Evolutionary conservation across 495 filamentous ascomycete species (phyloP).

Genomic region (Apiosordaria backusii): DNA sequence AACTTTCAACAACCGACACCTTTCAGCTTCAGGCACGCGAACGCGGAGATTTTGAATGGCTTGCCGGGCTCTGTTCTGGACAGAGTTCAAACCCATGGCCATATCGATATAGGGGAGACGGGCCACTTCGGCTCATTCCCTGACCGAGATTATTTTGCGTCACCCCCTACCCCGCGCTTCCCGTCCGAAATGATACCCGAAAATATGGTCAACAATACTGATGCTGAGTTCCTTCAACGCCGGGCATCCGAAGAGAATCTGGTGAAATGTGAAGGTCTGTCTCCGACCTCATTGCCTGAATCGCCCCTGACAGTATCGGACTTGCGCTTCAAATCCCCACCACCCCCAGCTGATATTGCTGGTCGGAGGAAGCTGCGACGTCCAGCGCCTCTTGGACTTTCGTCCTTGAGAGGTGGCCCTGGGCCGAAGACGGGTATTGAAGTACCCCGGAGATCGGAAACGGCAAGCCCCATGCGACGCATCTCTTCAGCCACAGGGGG

Average conservation of each 20-base stretch:
- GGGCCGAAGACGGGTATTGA: conserved; percentile 42
- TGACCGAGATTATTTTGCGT: conserved; percentile 24
- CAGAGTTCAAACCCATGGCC: conserved; percentile 9
- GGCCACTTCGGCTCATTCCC: conserved; percentile 20
- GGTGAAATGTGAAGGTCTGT: conserved; percentile 24
- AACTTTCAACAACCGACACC: conserved; percentile 19
- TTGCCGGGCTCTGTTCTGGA: conserved; percentile 11
- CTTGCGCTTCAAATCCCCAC: conserved; percentile 44
- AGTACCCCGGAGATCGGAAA: conserved; percentile 33
- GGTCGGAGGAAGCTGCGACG: conserved; percentile 45
- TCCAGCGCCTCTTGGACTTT: conserved; percentile 39
- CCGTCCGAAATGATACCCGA: conserved; percentile 25
- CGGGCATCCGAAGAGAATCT: conserved; percentile 19
- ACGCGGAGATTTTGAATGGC: conserved; percentile 1
- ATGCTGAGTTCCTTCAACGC: conserved; percentile 15
- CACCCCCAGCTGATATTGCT: conserved; percentile 47
- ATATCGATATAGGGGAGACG: conserved; percentile 12
- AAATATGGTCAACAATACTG: background rate
- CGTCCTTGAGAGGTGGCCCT: conserved; percentile 34
- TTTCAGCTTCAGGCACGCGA: conserved; percentile 18
- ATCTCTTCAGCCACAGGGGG: conserved; percentile 43
- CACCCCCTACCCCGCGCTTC: conserved; percentile 20
- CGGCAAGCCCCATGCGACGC: conserved; percentile 44
- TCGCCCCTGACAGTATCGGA: conserved; percentile 23
- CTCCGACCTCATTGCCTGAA: conserved; percentile 29